Evolutionary conservation across 163 green algal species (phyloP).

Genomic region (Prototheca cutis): DNA sequence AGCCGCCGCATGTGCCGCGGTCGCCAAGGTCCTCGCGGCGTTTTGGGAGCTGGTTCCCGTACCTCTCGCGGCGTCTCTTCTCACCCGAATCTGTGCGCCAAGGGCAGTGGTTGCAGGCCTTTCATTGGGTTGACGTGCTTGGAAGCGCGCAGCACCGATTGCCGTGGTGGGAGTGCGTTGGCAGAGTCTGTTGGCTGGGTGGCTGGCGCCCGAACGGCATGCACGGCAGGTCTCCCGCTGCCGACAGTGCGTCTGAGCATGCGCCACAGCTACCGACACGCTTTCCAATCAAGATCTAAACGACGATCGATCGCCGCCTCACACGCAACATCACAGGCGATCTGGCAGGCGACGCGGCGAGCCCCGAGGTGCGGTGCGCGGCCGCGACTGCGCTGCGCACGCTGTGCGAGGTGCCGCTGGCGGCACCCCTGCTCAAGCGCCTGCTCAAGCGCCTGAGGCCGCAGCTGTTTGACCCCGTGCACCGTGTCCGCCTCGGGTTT

Average conservation of each 20-base stretch:
- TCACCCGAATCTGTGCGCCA: constrained; percentile 25
- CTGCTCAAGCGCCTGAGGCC: constrained; percentile 45
- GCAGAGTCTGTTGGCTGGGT: too few species aligned
- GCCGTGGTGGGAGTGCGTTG: too few species aligned
- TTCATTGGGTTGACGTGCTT: too few species aligned
- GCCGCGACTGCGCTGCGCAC: constrained; percentile 41
- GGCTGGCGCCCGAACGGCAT: too few species aligned
- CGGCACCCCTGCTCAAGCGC: constrained; percentile 57
- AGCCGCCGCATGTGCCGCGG: constrained; percentile 22
- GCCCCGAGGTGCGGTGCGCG: constrained; percentile 38
- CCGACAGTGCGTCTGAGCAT: too few species aligned
- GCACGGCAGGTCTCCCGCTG: too few species aligned
- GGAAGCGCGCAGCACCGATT: too few species aligned
- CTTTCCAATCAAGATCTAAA: too few species aligned
- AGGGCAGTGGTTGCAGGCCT: too few species aligned
- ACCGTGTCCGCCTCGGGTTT: constrained; percentile 45
- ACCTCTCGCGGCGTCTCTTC: not conserved
- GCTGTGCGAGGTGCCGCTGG: constrained; percentile 58
- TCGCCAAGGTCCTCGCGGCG: constrained; percentile 41
- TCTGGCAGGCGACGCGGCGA: constrained; percentile 53
- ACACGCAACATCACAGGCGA: too few species aligned
- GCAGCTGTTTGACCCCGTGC: constrained; percentile 43
- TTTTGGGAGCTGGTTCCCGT: constrained; percentile 77
- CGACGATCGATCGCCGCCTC: too few species aligned
- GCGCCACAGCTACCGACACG: too few species aligned